These are phyloP conservation scores for Epicoccum sorghinum DNA, from an alignment of 2,329 filamentous ascomycete genomes.

Conservation along the genomic window DNA sequence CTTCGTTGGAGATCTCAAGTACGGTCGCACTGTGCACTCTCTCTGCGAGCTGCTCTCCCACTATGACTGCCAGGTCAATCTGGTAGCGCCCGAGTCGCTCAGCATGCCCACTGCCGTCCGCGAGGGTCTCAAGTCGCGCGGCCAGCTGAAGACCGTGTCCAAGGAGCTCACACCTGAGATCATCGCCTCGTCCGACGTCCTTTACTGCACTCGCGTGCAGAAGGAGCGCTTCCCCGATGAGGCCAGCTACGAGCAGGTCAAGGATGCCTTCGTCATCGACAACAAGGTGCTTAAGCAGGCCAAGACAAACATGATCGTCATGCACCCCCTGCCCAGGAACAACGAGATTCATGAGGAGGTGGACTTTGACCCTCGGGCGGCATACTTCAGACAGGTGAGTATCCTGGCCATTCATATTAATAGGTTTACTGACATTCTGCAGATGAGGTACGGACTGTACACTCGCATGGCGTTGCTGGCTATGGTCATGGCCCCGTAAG, in stretches of 20 bases:
- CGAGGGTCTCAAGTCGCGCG: conserved; percentile 72
- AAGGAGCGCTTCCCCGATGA: conserved; percentile 90
- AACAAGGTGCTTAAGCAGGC: conserved; percentile 88
- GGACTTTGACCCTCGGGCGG: conserved; percentile 94
- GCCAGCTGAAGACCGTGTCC: conserved; percentile 78
- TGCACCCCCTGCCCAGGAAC: conserved; percentile 95
- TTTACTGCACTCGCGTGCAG: conserved; percentile 97
- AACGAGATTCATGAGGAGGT: conserved; percentile 94
- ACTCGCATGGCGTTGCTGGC: conserved; percentile 97
- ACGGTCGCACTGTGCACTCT: conserved; percentile 94
- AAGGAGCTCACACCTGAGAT: conserved; percentile 85
- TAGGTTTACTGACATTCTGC: conserved; percentile 51
- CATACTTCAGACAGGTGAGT: conserved; percentile 98
- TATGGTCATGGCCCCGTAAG: conserved; percentile 75
- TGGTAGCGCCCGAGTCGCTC: conserved; percentile 82
- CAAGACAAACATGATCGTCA: conserved; percentile 90
- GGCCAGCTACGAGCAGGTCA: conserved; percentile 82
- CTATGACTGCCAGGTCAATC: conserved; percentile 93
- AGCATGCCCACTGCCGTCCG: conserved; percentile 77
- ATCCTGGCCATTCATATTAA: background rate
- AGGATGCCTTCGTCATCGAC: conserved; percentile 87
- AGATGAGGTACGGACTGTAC: conserved; percentile 99
- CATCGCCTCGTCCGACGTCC: conserved; percentile 81
- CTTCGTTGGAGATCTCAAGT: conserved; percentile 90
- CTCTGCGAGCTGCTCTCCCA: conserved; percentile 91